These are phyloP conservation scores for Lentinus polychrous DNA, from an alignment of 1,284 basidiomycete species.

Conservation along the genomic window DNA sequence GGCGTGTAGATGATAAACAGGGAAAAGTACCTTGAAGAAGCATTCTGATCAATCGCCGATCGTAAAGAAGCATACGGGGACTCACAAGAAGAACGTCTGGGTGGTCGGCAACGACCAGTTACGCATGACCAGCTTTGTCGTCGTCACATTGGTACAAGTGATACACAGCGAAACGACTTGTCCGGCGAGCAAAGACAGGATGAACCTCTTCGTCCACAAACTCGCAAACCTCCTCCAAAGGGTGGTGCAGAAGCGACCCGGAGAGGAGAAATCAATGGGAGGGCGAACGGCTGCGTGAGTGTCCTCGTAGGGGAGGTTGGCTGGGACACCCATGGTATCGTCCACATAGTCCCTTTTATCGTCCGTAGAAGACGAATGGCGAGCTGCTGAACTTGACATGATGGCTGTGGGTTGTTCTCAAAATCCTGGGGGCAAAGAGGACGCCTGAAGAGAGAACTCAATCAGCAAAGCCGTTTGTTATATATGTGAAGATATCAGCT, in stretches of 20 bases:
- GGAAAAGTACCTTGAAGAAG: conserved; percentile 59
- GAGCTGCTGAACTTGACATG: too few species aligned
- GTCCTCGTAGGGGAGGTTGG: conserved; percentile 3
- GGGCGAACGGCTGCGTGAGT: conserved; percentile 25
- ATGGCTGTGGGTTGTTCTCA: too few species aligned
- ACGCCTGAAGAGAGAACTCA: too few species aligned
- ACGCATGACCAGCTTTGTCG: conserved; percentile 63
- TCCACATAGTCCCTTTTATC: conserved; percentile 14
- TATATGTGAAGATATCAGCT: too few species aligned
- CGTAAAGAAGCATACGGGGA: conserved; percentile 11
- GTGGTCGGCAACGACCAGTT: conserved; percentile 75
- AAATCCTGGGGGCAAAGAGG: too few species aligned
- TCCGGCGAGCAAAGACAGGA: conserved; percentile 64
- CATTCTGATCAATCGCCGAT: background rate
- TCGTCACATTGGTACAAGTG: conserved; percentile 79
- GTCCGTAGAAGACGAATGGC: conserved; percentile 1
- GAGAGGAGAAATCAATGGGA: conserved; percentile 58
- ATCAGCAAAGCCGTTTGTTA: too few species aligned
- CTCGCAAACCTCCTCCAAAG: conserved; percentile 55
- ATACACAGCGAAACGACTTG: conserved; percentile 81
- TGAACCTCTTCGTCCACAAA: conserved; percentile 68
- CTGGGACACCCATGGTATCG: conserved; percentile 9
- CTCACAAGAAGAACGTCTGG: conserved; percentile 76
- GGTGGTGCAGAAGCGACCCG: conserved; percentile 42
- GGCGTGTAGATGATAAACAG: conserved; percentile 74